phyloP scores from a whole-genome alignment of 2,329 filamentous ascomycete species.

The Cladophialophora exuberans region DNA sequence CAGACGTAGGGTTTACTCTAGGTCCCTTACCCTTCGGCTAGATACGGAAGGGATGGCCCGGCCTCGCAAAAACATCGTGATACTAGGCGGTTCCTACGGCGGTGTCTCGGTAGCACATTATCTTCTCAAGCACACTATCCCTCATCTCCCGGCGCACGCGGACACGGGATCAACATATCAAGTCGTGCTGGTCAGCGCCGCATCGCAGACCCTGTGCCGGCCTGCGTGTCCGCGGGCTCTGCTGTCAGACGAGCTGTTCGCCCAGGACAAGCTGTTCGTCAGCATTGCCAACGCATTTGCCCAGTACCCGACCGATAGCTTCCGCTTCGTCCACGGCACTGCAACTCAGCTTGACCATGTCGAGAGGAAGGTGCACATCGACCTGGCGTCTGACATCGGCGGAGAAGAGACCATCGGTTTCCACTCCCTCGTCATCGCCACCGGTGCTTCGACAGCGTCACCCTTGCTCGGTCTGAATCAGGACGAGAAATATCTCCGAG shows the following conservation, averaged over 20 bases:
- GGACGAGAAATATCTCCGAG: conserved; percentile 40
- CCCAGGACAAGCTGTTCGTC: conserved; percentile 51
- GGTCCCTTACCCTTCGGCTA: too few relatives aligned
- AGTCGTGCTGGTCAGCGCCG: conserved; percentile 49
- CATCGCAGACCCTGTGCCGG: conserved; percentile 48
- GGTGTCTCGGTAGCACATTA: conserved; percentile 58
- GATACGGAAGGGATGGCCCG: too few relatives aligned
- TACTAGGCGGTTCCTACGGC: conserved; percentile 59
- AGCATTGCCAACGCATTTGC: conserved; percentile 43
- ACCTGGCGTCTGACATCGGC: conserved; percentile 9
- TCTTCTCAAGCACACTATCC: conserved; percentile 56
- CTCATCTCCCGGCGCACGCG: conserved; percentile 43
- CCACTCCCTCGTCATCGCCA: conserved; percentile 55
- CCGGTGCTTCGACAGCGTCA: conserved; percentile 51
- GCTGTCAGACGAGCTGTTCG: conserved; percentile 50
- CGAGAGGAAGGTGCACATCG: conserved; percentile 37
- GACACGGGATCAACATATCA: too few relatives aligned
- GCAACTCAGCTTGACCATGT: conserved; percentile 44
- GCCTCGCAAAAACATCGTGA: conserved; percentile 54
- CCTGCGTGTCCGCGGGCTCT: conserved; percentile 52
- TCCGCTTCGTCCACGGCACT: conserved; percentile 49
- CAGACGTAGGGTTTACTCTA: too few relatives aligned
- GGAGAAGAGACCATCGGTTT: conserved; percentile 38
- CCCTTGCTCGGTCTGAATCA: conserved; percentile 49
- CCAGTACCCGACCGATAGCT: conserved; percentile 43